phyloP scores from a whole-genome alignment of 768 basidiomycete genomes.

The Mycena crocata region DNA sequence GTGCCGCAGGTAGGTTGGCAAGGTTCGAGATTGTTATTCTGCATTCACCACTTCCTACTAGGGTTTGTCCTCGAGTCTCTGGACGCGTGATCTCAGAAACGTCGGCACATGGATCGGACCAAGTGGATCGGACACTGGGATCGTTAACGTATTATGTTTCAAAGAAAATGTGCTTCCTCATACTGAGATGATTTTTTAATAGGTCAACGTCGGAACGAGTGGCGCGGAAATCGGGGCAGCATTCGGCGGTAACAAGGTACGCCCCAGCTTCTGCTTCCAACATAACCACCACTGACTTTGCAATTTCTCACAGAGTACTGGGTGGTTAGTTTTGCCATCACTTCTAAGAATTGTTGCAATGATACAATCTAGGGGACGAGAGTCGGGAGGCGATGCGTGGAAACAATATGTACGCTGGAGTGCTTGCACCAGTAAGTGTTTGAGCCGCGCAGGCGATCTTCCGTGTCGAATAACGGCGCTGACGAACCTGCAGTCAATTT shows the following conservation, averaged over 20 bases:
- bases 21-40: slow-evolving; percentile 22
- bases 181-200: slow-evolving; percentile 13
- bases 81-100: slow-evolving; percentile 87
- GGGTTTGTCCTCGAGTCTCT: slow-evolving; percentile 92
- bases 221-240: slow-evolving; percentile 80
- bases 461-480: slow-evolving; percentile 24
- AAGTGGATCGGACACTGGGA: slow-evolving; percentile 89
- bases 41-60: slow-evolving; percentile 41
- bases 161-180: slow-evolving; percentile 23
- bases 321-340: slow-evolving; percentile 66
- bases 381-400: slow-evolving; percentile 99
- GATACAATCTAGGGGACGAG: slow-evolving; percentile 78
- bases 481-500: slow-evolving; percentile 74
- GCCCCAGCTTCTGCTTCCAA: slow-evolving; percentile 34
- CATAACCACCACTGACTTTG: slow-evolving; percentile 32
- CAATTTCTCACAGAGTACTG: slow-evolving; percentile 69
- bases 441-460: background rate
- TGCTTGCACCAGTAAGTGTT: slow-evolving; percentile 75
- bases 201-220: slow-evolving; percentile 71
- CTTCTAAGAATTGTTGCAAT: slow-evolving; percentile 37
- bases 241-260: slow-evolving; percentile 94
- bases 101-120: slow-evolving; percentile 95
- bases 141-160: slow-evolving; percentile 76
- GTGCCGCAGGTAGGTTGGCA: slow-evolving; percentile 73
- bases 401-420: slow-evolving; percentile 96